phyloP scores from a whole-genome alignment of 2,329 filamentous ascomycete species.

The Teratosphaeriaceae sp. region DNA sequence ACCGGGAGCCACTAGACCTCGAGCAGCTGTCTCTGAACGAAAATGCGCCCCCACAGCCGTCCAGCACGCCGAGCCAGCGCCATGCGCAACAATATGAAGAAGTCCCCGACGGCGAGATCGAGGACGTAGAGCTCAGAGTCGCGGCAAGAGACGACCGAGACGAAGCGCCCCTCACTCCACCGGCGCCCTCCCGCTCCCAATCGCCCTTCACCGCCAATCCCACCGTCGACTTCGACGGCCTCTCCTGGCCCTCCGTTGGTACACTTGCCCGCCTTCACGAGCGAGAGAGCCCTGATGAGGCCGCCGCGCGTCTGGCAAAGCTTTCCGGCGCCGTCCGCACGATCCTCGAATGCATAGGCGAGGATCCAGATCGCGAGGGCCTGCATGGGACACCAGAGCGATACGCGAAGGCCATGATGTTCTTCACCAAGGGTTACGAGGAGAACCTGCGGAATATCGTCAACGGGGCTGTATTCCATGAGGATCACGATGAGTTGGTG shows the following conservation, averaged over 20 bases:
- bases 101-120: slow-evolving; percentile 41
- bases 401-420: slow-evolving; percentile 93
- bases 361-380: slow-evolving; percentile 59
- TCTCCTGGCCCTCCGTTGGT: slow-evolving; percentile 47
- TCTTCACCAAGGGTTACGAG: slow-evolving; percentile 95
- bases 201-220: slow-evolving; percentile 47
- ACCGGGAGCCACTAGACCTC: slow-evolving; percentile 38
- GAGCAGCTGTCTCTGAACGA: slow-evolving; percentile 13
- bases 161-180: slow-evolving; percentile 45
- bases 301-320: slow-evolving; percentile 51
- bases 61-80: slow-evolving; percentile 9
- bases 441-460: slow-evolving; percentile 88
- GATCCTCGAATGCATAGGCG: slow-evolving; percentile 59
- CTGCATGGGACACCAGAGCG: slow-evolving; percentile 65
- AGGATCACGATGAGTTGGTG: slow-evolving; percentile 94
- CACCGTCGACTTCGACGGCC: slow-evolving; percentile 49
- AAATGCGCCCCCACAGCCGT: not conserved
- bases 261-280: slow-evolving; percentile 25
- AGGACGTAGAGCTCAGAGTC: slow-evolving; percentile 21
- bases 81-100: slow-evolving; percentile 26
- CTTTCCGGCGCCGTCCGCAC: slow-evolving; percentile 57
- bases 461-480: slow-evolving; percentile 90
- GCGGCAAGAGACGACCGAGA: slow-evolving; percentile 47
- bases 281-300: slow-evolving; percentile 47
- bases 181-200: slow-evolving; percentile 43